Base-by-base conservation (phyloP, 2,329 filamentous ascomycete species). In the Truncatella angustata region DNA sequence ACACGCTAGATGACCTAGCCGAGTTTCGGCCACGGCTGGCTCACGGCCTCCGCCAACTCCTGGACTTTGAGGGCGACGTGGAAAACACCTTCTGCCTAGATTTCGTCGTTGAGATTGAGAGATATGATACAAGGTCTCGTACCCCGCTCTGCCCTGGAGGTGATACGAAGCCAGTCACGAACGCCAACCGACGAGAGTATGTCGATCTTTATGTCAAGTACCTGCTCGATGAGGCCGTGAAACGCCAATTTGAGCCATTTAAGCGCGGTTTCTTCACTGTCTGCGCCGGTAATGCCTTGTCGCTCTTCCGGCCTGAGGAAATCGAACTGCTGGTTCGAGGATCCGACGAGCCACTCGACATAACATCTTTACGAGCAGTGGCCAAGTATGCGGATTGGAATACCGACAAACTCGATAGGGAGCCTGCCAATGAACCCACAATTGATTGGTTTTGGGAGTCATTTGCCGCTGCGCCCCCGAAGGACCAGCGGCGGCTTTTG, bases 231-330 rank as follows among this genome's bases (percentile, higher is more conserved):
- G 85, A 79, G 5, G 81, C 89, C 1, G 88, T 96, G 1, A 75
- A 82, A 35, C 81, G 90, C 36, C 91, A 96, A 64, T 97, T 95
- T 58, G 91, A 96, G 65, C 91, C 92, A 1, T 97, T 97, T 77
- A 94, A 94, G 66, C 84, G 91, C 50, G 92, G 92, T 1, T 97
- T 97, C 70, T 97, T 91, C 67, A 95, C 89, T 0, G 90, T 96
- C 24, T 96, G 91, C 65, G 89, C 88, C 32, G 90, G 91, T 32
- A 96, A 94, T 65, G 91, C 92, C 0, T 76, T 96, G 32, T 90
- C 87, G 1, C 79, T 97, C 2, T 96, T 96, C 69, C 83, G 90
- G 14, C 88, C 92, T 0, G 91, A 96, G 66, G 92, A 97, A 67
- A 95, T 97, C 56, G 92, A 96, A 66, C 80, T 96, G 3, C 79